phyloP scores from a whole-genome alignment of 179 eudicot genomes.

The Actinidia arguta region DNA sequence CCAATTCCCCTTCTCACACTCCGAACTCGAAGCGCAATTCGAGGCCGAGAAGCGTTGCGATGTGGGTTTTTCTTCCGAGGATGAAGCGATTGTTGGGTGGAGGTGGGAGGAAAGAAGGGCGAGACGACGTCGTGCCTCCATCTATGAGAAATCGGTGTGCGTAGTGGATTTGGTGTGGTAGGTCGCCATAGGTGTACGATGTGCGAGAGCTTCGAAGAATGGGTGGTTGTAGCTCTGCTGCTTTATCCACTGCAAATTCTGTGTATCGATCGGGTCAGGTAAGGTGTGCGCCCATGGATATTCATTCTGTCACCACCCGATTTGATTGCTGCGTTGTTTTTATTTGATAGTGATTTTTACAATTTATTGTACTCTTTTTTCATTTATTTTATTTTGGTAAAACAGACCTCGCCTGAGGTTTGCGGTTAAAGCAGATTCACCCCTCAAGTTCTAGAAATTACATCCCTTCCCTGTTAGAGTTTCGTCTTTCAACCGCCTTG shows the following conservation, averaged over 20 bases:
- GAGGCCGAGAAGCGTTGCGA: constrained; percentile 7
- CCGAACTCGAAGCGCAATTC: constrained; percentile 23
- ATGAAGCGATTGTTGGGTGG: constrained; percentile 19
- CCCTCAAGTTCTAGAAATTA: too few relatives aligned
- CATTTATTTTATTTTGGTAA: too few relatives aligned
- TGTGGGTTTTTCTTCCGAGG: constrained; percentile 1
- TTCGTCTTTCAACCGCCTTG: too few relatives aligned
- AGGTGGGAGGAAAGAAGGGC: constrained; percentile 40
- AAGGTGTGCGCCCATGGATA: too few relatives aligned
- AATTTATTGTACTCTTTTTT: too few relatives aligned
- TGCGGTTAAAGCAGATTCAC: too few relatives aligned
- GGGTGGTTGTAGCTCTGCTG: constrained; percentile 3
- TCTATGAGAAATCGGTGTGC: background rate
- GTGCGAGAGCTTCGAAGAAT: background rate
- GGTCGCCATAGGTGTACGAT: background rate
- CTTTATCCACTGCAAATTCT: background rate
- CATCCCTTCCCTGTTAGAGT: too few relatives aligned
- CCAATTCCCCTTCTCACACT: constrained; percentile 17
- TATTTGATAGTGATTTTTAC: too few relatives aligned
- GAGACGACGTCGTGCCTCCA: constrained; percentile 54
- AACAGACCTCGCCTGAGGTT: too few relatives aligned
- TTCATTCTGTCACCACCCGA: too few relatives aligned
- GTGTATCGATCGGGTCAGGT: too few relatives aligned
- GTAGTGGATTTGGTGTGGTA: background rate
- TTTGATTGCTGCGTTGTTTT: too few relatives aligned